These are phyloP conservation scores for Parathielavia appendiculata DNA, from an alignment of 495 filamentous ascomycete species.

Conservation along the genomic window DNA sequence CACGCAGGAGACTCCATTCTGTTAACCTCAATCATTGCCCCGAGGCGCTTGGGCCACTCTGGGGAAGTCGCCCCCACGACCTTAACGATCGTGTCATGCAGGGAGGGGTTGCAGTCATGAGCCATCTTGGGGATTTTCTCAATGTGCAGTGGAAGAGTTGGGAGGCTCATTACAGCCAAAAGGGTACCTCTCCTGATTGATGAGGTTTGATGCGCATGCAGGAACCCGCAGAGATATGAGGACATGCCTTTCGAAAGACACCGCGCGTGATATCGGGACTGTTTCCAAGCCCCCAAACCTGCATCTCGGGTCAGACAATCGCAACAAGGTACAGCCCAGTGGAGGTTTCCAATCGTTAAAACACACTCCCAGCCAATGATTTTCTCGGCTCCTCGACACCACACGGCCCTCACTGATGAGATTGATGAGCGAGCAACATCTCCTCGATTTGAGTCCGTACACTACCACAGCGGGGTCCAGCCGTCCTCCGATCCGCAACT, in stretches of 20 bases:
- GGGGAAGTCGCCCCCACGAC: too few species aligned
- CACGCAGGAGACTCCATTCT: too few species aligned
- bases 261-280: not conserved
- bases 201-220: not conserved
- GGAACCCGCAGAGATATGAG: conserved; percentile 2
- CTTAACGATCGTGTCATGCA: conserved; percentile 7
- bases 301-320: not conserved
- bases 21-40: too few species aligned
- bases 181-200: not conserved
- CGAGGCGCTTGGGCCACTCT: too few species aligned
- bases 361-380: too few species aligned
- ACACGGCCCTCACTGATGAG: too few species aligned
- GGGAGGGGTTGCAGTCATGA: conserved; percentile 1
- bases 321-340: too few species aligned
- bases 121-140: too few species aligned
- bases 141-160: too few species aligned
- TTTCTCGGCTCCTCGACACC: too few species aligned
- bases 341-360: too few species aligned
- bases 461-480: not conserved
- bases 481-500: conserved; percentile 3
- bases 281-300: not conserved
- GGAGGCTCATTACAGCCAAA: not conserved
- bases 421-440: too few species aligned
- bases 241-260: not conserved
- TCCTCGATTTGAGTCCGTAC: not conserved